Evolutionary conservation across 2,329 filamentous ascomycete genomes (phyloP).

Genomic region (Nemania abortiva): DNA sequence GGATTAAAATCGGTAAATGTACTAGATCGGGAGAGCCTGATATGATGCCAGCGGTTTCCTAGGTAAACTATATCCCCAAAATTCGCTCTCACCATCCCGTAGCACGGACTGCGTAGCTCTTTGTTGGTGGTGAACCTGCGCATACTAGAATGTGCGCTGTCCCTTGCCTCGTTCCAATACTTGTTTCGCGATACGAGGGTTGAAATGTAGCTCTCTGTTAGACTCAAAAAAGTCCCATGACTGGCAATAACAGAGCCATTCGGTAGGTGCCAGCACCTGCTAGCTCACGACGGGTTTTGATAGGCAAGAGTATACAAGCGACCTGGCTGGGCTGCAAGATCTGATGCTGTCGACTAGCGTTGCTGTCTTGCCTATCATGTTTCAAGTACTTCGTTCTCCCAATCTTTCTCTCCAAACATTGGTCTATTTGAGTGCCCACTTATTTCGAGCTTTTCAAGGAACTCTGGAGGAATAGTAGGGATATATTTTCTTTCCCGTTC

Average conservation of each 20-base stretch:
- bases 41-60: conserved; percentile 11
- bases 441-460: conserved; percentile 85
- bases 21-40: conserved; percentile 17
- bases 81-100: conserved; percentile 5
- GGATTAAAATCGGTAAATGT: conserved; percentile 21
- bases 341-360: conserved; percentile 30
- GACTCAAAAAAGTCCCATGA: conserved; percentile 39
- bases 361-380: conserved; percentile 49
- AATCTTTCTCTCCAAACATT: conserved; percentile 73
- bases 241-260: conserved; percentile 31
- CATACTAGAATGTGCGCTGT: conserved; percentile 2
- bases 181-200: conserved; percentile 1
- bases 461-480: conserved; percentile 93
- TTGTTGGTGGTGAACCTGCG: conserved; percentile 9
- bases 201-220: background rate
- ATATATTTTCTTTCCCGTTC: conserved; percentile 96
- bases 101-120: conserved; percentile 3
- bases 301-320: conserved; percentile 27
- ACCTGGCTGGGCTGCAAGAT: conserved; percentile 37
- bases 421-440: conserved; percentile 63
- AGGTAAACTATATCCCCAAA: conserved; percentile 22
- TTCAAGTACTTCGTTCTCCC: conserved; percentile 71
- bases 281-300: conserved; percentile 29
- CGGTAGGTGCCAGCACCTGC: conserved; percentile 39
- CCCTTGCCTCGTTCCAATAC: background rate